Conservation (phyloP, 495 filamentous ascomycete species). For the Neurospora intermedia region DNA sequence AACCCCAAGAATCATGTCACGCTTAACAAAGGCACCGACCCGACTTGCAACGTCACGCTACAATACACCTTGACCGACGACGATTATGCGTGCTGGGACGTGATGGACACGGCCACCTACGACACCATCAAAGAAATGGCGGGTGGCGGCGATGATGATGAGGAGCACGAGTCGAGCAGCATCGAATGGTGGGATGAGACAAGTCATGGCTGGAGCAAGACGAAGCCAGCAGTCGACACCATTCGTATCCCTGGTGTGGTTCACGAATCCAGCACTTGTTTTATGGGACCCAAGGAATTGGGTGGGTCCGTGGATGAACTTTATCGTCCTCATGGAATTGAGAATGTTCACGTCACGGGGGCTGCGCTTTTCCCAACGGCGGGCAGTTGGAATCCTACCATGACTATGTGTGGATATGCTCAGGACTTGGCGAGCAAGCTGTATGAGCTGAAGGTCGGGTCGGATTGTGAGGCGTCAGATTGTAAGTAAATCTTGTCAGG, state of each 20-base stretch:
- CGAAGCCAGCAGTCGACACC: neutral
- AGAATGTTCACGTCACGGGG: neutral
- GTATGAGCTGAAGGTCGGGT: neutral
- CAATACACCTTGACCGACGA: neutral
- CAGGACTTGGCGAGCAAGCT: neutral
- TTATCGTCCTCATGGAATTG: neutral
- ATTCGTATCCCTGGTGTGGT: neutral
- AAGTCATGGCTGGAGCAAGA: neutral
- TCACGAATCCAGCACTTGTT: neutral
- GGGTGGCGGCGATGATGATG: neutral
- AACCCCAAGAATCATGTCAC: neutral
- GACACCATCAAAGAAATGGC: neutral
- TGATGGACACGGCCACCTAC: neutral
- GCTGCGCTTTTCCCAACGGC: neutral
- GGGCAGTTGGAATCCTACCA: neutral
- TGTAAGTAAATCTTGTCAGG: neutral
- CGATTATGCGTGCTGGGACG: neutral
- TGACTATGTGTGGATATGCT: neutral
- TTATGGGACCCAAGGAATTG: neutral
- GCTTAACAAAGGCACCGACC: neutral
- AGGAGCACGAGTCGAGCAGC: neutral
- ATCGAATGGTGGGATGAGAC: neutral
- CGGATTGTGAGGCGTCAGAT: neutral
- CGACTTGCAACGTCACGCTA: neutral
- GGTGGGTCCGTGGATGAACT: neutral